These are phyloP conservation scores for Sisymbrium irio DNA, from an alignment of 345 rosid species.

Conservation along the genomic window DNA sequence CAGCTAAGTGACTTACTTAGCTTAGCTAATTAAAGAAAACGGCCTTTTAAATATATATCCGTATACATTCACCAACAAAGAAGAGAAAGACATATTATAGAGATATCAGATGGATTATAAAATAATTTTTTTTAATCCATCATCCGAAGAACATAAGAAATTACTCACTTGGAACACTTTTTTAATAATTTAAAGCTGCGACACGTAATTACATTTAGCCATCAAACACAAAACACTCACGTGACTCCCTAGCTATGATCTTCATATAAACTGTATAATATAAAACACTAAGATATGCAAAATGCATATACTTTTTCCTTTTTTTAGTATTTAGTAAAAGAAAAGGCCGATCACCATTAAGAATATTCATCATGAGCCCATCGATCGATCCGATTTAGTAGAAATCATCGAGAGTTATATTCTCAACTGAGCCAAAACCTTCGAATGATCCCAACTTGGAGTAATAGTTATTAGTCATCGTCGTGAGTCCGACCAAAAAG, in stretches of 20 bases:
- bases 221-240: background rate
- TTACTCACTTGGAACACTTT: too few species aligned
- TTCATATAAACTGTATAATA: conserved; percentile 22
- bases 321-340: background rate
- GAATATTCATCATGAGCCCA: conserved; percentile 22
- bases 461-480: conserved; percentile 37
- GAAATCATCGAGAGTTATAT: conserved; percentile 73
- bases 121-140: too few species aligned
- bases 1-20: too few species aligned
- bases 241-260: conserved; percentile 1
- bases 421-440: conserved; percentile 78
- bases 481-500: conserved; percentile 72
- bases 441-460: conserved; percentile 55
- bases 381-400: conserved; percentile 29
- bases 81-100: too few species aligned
- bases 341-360: conserved; percentile 16
- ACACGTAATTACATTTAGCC: too few species aligned
- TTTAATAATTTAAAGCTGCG: too few species aligned
- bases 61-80: too few species aligned
- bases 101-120: too few species aligned
- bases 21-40: too few species aligned
- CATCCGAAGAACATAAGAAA: too few species aligned
- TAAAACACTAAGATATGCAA: conserved; percentile 11
- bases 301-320: background rate
- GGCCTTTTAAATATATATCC: too few species aligned